Evolutionary conservation across 768 basidiomycete genomes (phyloP), one percentile per base, ranked within the genome.

Genomic region (Mycena vitilis): DNA sequence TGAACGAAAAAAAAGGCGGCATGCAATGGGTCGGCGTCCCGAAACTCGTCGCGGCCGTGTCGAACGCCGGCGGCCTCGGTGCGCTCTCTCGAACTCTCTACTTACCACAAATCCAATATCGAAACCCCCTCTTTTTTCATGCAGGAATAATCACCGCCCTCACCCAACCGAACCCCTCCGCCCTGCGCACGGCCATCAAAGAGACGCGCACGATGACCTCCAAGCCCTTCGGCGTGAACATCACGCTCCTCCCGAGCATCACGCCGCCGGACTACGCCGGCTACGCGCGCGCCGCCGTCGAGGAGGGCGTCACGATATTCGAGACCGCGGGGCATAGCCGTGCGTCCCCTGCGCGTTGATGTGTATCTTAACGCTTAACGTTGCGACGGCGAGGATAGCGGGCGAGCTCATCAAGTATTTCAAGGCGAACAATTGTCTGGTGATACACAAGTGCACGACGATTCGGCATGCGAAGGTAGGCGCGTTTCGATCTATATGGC

Each of bases 11-110:
- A 22, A 22, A 36, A 76, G 94, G 94, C 25, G 94, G 93, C 54
- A 95, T 95, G 94, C 94, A 95, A 88, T 96, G 93, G 94, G 94
- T 96, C 52, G 95, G 95, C 25, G 78, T 89, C 16, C 94, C 95
- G 1, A 77, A 78, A 65, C 86, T 96, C 20, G 92, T 83, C 52
- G 89, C 92, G 9, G 94, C 93, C 0, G 89, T 95, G 9, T 92
- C 91, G 11, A 89, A 95, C 63, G 94, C 91, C 1, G 95, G 94
- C 4, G 95, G 93, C 40, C 84, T 95, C 42, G 93, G 92, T 89
- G 60, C 12, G 58, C 37, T 12, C 12, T 11, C 42, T 44, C 23
- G 8, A 30, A 16, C 23, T 22, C 2, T 9, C 9, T 22, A 11
- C 20, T n/a, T 18, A 18, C 9, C 10, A 4, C 47, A 34, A 34